Evolutionary conservation across 1,284 basidiomycete genomes (phyloP).

Genomic region (Trametes versicolor): DNA sequence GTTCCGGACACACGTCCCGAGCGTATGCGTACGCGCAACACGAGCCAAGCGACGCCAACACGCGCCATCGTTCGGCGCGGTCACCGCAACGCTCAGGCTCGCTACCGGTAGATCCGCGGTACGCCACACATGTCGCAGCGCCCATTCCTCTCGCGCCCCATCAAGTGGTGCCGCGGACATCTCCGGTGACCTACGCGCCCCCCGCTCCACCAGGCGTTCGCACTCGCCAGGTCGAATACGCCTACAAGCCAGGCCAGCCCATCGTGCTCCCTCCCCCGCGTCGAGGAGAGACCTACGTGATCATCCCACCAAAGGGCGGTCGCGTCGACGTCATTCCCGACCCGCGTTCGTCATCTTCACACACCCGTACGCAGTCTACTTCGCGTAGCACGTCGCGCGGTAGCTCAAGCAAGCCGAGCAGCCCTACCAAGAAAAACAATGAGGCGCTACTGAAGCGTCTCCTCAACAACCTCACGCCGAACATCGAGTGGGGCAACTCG

Average conservation of each 20-base stretch:
- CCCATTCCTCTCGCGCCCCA: conserved; percentile 21
- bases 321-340: conserved; percentile 37
- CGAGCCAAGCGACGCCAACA: conserved; percentile 16
- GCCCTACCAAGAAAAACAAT: conserved; percentile 35
- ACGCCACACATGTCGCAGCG: conserved; percentile 21
- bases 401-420: conserved; percentile 27
- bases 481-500: conserved; percentile 32
- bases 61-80: conserved; percentile 25
- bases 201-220: conserved; percentile 19
- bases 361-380: conserved; percentile 28
- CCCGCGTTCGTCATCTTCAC: conserved; percentile 9
- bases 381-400: conserved; percentile 29
- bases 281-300: conserved; percentile 42
- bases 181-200: conserved; percentile 25
- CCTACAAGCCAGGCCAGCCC: conserved; percentile 36
- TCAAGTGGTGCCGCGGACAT: conserved; percentile 23
- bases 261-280: conserved; percentile 41
- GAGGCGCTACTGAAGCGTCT: conserved; percentile 42
- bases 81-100: conserved; percentile 28
- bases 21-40: conserved; percentile 30
- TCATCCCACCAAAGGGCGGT: conserved; percentile 42
- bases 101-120: conserved; percentile 25
- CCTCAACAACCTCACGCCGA: conserved; percentile 36
- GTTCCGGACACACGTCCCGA: conserved; percentile 26
- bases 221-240: conserved; percentile 32